These are phyloP conservation scores for Raffaelea ambrosiae DNA, from an alignment of 2,329 filamentous ascomycete species.

Conservation along the genomic window DNA sequence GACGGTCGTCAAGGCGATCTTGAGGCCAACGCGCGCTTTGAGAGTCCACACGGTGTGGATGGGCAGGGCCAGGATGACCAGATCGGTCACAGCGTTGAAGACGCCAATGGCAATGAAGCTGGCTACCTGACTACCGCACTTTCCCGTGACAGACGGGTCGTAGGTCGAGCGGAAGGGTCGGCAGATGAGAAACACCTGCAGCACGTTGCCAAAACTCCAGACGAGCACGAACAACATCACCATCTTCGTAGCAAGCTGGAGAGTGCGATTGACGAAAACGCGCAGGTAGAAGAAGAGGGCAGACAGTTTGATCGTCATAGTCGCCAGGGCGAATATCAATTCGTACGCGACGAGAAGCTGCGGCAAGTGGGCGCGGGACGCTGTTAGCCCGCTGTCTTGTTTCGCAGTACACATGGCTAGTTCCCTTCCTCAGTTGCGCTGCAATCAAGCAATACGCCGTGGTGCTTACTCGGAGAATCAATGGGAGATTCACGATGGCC, in stretches of 20 bases:
- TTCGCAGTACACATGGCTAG: too few relatives aligned
- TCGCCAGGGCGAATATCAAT: background rate
- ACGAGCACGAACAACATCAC: background rate
- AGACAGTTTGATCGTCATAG: constrained; percentile 31
- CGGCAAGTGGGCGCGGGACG: too few relatives aligned
- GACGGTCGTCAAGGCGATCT: background rate
- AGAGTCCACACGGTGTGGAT: background rate
- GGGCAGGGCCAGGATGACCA: background rate
- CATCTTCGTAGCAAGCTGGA: background rate
- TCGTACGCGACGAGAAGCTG: constrained; percentile 2
- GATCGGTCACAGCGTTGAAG: background rate
- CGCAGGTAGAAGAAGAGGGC: constrained; percentile 45
- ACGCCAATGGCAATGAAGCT: constrained; percentile 1
- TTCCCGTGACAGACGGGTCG: background rate
- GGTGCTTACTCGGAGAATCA: background rate
- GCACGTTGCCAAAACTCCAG: background rate
- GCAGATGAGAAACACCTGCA: constrained; percentile 1
- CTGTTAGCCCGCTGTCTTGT: too few relatives aligned
- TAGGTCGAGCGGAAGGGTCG: background rate
- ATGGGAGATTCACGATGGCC: background rate
- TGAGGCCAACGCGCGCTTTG: background rate
- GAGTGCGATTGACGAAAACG: constrained; percentile 33
- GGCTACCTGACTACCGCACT: background rate
- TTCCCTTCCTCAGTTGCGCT: too few relatives aligned
- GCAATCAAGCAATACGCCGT: background rate